Base-by-base conservation (phyloP, 1,284 basidiomycete species). In the Rhodotorula sp. region DNA sequence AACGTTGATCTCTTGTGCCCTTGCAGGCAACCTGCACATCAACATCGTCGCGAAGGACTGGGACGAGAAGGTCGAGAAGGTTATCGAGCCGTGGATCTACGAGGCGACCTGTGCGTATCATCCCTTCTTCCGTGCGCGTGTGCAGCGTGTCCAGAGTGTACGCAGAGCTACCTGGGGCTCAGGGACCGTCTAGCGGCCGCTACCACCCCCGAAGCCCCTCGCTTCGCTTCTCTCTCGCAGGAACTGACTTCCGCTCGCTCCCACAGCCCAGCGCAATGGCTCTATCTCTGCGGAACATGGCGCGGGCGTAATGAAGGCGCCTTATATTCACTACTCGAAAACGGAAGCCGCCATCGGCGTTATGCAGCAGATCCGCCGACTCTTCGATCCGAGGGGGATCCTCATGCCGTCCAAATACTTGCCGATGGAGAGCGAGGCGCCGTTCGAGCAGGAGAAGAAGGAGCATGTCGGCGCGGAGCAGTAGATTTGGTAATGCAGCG, bases 261-360 rank as follows among this genome's bases (percentile, higher is more conserved):
- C 30, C 8, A 2, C 62, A 77, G 75, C 76, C 16, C 64, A 72
- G 55, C 71, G 70, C 47, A 62, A 76, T 59, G 96, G 96, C 2
- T 97, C 94, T 0, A 88, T 99, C 74, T 96, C 93, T 13, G 96
- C 96, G 8, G 95, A 99, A 79, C 95, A 99, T 80, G 95, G 96
- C 4, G 87, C 99, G 64, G 92, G 96, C 8, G 84, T 89, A 0
- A 94, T 94, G 91, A 99, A 99, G 83, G 91, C 91, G 0, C n/a
- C n/a, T n/a, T 24, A 47, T 10, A n/a, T 92, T 56, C 86, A 86
- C 48, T 99, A 97, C 81, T 91, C 91, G 13, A 96, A 99, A 82
- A 86, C 84, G 71, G 82, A 84, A 22, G 85, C 87, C 34, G 91
- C 89, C 75, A 89, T 97, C 76, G 88, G 87, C 64, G 84, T 88